Conservation (phyloP, 2,329 filamentous ascomycete species). For the Apiospora phragmitis region DNA sequence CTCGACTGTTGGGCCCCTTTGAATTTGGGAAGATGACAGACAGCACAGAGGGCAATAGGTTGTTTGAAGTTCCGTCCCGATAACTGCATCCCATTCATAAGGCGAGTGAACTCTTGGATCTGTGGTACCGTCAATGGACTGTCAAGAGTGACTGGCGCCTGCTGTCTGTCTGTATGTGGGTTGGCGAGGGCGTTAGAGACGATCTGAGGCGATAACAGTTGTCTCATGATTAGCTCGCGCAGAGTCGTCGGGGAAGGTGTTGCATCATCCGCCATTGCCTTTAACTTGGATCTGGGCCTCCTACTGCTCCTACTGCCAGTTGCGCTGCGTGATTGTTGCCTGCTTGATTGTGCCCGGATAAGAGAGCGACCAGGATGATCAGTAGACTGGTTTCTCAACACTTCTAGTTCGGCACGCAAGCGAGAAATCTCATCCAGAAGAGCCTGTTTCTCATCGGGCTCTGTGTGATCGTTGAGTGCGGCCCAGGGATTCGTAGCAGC, state of each 20-base stretch:
- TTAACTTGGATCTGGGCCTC: neutral
- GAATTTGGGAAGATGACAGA: constrained; percentile 18
- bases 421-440: constrained; percentile 13
- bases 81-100: constrained; percentile 15
- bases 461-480: neutral
- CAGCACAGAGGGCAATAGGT: constrained; percentile 16
- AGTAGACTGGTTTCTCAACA: neutral
- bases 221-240: constrained; percentile 15
- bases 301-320: neutral
- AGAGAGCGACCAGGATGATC: neutral
- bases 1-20: constrained; percentile 11
- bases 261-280: constrained; percentile 4
- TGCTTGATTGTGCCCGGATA: neutral
- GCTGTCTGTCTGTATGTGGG: neutral
- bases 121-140: constrained; percentile 16
- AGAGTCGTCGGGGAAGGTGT: constrained; percentile 12
- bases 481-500: constrained; percentile 14
- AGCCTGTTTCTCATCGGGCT: constrained; percentile 4
- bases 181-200: constrained; percentile 9
- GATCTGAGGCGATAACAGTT: constrained; percentile 14
- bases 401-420: constrained; percentile 13
- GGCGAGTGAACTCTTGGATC: constrained; percentile 13
- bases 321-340: neutral
- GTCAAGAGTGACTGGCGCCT: constrained; percentile 12
- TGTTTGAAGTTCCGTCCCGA: constrained; percentile 14